Percentiles rank a stretch among this genome's conserved stretches.
phyloP scores from a whole-genome alignment of 1,284 basidiomycete species.

The Ganoderma lucidum region DNA sequence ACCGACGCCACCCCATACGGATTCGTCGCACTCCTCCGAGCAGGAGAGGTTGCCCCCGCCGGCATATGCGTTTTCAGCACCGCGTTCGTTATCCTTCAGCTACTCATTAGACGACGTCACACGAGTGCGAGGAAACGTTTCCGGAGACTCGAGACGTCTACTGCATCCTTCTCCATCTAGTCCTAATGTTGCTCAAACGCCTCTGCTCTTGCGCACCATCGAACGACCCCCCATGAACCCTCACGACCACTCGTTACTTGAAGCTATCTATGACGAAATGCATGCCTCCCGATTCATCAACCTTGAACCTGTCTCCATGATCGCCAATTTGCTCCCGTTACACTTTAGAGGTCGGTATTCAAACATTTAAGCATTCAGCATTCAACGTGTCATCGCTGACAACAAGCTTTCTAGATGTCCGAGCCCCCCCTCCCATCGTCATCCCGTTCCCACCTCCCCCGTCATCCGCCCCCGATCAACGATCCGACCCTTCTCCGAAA shows the following conservation, averaged over 20 bases:
- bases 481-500: constrained; percentile 6
- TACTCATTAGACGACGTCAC: constrained; percentile 29
- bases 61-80: background rate
- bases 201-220: constrained; percentile 17
- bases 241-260: constrained; percentile 70
- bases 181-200: constrained; percentile 15
- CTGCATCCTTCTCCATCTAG: constrained; percentile 16
- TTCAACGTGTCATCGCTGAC: background rate
- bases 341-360: constrained; percentile 62
- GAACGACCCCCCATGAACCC: constrained; percentile 53
- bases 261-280: constrained; percentile 72
- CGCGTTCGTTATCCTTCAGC: constrained; percentile 23
- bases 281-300: constrained; percentile 73
- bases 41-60: constrained; percentile 13
- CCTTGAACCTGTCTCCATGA: constrained; percentile 62
- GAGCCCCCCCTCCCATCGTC: constrained; percentile 67
- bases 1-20: constrained; percentile 28
- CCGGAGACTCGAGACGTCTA: constrained; percentile 19
- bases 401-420: constrained; percentile 54
- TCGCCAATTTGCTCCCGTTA: constrained; percentile 62
- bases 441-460: constrained; percentile 61
- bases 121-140: constrained; percentile 11
- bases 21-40: constrained; percentile 28
- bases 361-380: background rate
- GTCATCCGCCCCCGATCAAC: background rate